phyloP scores from a whole-genome alignment of 768 basidiomycete genomes.

The Termitomyces titanicus region DNA sequence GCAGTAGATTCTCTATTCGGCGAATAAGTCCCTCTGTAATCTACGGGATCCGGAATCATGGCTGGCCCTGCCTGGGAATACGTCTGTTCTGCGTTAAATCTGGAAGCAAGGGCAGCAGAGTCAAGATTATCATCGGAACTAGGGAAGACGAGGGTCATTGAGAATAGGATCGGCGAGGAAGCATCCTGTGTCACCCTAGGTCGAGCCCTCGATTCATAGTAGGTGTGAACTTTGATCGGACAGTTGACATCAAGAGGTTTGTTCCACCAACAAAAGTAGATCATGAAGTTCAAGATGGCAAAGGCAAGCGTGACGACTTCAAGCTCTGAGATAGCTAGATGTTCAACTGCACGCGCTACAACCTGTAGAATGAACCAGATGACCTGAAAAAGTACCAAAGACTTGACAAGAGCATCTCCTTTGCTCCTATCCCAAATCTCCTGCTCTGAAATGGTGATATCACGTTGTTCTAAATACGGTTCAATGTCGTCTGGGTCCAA shows the following conservation, averaged over 20 bases:
- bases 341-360: constrained; percentile 18
- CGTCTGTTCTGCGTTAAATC: not conserved
- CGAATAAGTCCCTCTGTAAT: no score
- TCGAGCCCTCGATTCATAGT: not conserved
- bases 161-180: not conserved
- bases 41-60: not conserved
- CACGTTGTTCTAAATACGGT: not conserved
- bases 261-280: constrained; percentile 31
- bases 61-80: not conserved
- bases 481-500: constrained; percentile 2
- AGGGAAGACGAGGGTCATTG: not conserved
- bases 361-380: constrained; percentile 27
- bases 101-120: not conserved
- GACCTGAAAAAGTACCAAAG: constrained; percentile 20
- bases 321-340: constrained; percentile 23
- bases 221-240: constrained; percentile 1
- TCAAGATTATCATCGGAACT: not conserved
- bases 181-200: not conserved
- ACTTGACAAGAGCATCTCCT: constrained; percentile 14
- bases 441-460: constrained; percentile 6
- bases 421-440: constrained; percentile 25
- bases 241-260: constrained; percentile 27
- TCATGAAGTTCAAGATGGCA: constrained; percentile 21
- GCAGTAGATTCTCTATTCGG: not conserved
- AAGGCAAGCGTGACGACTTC: constrained; percentile 28